Evolutionary conservation across 192 early-diverging fungal species (phyloP).

Genomic region (Geosiphon pyriformis): DNA sequence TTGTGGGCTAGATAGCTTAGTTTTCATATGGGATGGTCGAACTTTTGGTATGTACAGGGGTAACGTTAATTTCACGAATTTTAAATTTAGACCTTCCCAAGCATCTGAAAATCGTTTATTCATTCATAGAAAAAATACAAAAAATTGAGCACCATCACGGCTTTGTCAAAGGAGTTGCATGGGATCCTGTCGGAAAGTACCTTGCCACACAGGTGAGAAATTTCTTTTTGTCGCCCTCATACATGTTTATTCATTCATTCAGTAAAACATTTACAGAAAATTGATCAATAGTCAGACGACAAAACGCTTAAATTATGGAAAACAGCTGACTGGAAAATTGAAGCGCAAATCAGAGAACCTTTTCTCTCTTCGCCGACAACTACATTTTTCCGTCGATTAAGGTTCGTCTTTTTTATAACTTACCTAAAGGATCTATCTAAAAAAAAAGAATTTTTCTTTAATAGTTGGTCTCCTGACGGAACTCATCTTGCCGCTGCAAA

Average conservation of each 20-base stretch:
- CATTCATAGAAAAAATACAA: constrained; percentile 46
- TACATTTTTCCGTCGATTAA: constrained; percentile 84
- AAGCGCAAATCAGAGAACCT: constrained; percentile 65
- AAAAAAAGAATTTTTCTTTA: neutral
- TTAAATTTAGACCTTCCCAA: neutral
- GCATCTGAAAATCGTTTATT: neutral
- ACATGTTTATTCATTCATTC: neutral
- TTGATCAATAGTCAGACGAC: constrained; percentile 72
- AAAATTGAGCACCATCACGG: constrained; percentile 67
- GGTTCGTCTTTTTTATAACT: constrained; percentile 36
- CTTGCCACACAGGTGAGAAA: constrained; percentile 75
- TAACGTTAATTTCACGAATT: neutral
- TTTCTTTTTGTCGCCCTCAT: neutral
- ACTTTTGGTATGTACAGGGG: constrained; percentile 60
- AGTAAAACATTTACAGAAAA: neutral
- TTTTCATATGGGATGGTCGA: constrained; percentile 81
- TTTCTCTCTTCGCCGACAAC: constrained; percentile 73
- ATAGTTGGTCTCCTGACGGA: constrained; percentile 97
- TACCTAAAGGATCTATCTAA: neutral
- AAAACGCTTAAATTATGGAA: constrained; percentile 82
- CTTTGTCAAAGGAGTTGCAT: constrained; percentile 95
- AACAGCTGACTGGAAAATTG: constrained; percentile 81
- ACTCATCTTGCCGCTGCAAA: constrained; percentile 85
- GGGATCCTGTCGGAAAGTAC: constrained; percentile 93
- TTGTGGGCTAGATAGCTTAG: constrained; percentile 77